These are phyloP conservation scores for Hypoxylon sp. DNA, from an alignment of 2,329 filamentous ascomycete species.

Conservation along the genomic window DNA sequence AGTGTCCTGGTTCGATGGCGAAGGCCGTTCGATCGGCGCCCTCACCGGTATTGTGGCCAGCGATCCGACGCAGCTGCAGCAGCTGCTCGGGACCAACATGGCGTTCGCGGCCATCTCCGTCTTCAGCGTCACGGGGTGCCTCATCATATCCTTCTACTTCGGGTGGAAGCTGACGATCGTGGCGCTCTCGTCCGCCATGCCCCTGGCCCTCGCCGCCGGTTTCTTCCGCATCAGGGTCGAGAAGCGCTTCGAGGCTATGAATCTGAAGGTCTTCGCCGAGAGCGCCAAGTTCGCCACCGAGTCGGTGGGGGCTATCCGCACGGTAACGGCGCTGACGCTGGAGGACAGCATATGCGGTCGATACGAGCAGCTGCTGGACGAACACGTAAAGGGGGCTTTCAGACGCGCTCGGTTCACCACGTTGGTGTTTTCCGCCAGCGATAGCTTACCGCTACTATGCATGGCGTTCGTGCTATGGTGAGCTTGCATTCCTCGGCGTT, in stretches of 20 bases:
- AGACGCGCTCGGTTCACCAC: constrained; percentile 68
- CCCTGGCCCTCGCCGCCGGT: constrained; percentile 56
- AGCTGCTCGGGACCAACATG: constrained; percentile 69
- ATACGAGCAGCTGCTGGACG: constrained; percentile 65
- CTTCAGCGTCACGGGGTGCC: constrained; percentile 70
- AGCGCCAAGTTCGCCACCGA: constrained; percentile 79
- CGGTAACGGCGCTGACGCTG: constrained; percentile 73
- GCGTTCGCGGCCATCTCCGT: constrained; percentile 68
- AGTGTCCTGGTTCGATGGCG: constrained; percentile 67
- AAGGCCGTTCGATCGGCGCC: constrained; percentile 65
- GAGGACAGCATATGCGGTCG: constrained; percentile 69
- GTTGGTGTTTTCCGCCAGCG: constrained; percentile 73
- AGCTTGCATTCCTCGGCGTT: neutral
- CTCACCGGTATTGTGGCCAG: constrained; percentile 63
- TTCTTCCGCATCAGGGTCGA: constrained; percentile 49
- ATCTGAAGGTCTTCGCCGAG: constrained; percentile 70
- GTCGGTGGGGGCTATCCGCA: constrained; percentile 76
- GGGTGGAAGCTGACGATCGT: constrained; percentile 80
- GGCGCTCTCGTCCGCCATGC: constrained; percentile 66
- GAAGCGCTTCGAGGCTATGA: constrained; percentile 54
- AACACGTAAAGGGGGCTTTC: constrained; percentile 67
- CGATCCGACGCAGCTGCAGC: constrained; percentile 66
- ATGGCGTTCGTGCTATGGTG: constrained; percentile 48
- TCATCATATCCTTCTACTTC: constrained; percentile 73
- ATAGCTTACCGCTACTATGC: constrained; percentile 57